Evolutionary conservation across 225 moss, liverwort and hornwort genomes (phyloP), one percentile per base, ranked within the genome.

Genomic region (Bryum argenteum): DNA sequence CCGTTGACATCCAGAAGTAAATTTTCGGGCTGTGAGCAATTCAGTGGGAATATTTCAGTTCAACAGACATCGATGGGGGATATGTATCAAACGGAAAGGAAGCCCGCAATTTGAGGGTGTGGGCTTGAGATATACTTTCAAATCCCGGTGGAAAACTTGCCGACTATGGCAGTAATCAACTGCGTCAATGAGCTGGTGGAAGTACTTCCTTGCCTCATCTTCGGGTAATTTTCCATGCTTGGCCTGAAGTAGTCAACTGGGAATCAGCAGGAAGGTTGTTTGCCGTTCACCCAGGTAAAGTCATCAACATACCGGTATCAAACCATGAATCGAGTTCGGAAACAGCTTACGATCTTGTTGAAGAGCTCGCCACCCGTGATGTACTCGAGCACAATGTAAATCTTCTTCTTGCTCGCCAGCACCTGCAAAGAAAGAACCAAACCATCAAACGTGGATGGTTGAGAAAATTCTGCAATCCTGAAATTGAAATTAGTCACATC

Each of bases 141-240:
- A 80, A 71, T 91, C 91, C 78, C 91, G 83, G 66, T 91, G 91
- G 70, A 81, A 91, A 66, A 91, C 91, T 58, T 80, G 83, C 69
- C 91, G 88, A 69, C 91, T 91, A 69, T 91, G 91, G 54, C 91
- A 91, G 21, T 77, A 91, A 65, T 91, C 91, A 56, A 89, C 82
- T 75, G 91, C 91, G 77, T 89, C 88, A 71, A 91, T 87, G 45
- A 91, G 88, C 79, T 91, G 88, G 58, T 91, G 91, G 72, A 91
- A 91, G 56, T 91, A 91, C 63, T 88, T 91, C 64, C 91, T 82
- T 26, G 91, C 85, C 64, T 91, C 91, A 71, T 88, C 77, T 70
- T 91, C 91, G 54, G 89, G 82, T 66, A 91, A 58, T 40, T 75
- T 86, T 21, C 89, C 91, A 59, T 89, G 87, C 44, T 91, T 82